These are phyloP conservation scores for Mycena galericulata DNA, from an alignment of 768 basidiomycete genomes.

Conservation along the genomic window DNA sequence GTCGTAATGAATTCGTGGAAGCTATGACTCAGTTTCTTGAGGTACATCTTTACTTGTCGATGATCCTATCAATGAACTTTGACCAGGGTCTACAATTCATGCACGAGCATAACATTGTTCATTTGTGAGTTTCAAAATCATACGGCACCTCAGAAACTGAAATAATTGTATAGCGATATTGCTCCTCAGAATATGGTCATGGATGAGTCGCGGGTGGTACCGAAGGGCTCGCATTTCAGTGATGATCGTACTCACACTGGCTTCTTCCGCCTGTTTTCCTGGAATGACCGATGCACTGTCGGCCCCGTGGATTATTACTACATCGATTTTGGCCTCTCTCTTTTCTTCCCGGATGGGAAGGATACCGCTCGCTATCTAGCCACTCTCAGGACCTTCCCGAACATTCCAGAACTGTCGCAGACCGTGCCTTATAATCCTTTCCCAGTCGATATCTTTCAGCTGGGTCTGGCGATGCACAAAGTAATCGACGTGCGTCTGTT, in stretches of 20 bases:
- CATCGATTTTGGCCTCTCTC: slow-evolving; percentile 29
- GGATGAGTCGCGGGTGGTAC: slow-evolving; percentile 25
- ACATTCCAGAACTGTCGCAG: slow-evolving; percentile 23
- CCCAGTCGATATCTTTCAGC: slow-evolving; percentile 22
- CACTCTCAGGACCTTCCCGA: background rate
- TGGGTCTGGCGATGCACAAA: slow-evolving; percentile 14
- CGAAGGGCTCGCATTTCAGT: slow-evolving; percentile 19
- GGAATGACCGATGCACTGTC: slow-evolving; percentile 20
- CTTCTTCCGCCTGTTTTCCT: background rate
- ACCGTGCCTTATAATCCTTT: slow-evolving; percentile 29
- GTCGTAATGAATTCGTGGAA: slow-evolving; percentile 29
- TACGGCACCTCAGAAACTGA: background rate
- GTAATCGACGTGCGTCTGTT: slow-evolving; percentile 13
- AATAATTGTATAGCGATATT: slow-evolving; percentile 7
- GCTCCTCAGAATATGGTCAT: slow-evolving; percentile 27
- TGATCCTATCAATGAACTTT: background rate
- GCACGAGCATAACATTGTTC: slow-evolving; percentile 26
- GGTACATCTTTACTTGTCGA: background rate
- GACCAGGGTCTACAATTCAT: slow-evolving; percentile 28
- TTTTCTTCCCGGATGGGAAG: slow-evolving; percentile 14
- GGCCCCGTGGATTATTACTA: slow-evolving; percentile 26
- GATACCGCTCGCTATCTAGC: background rate
- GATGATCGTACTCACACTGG: slow-evolving; percentile 8
- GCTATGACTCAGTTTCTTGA: slow-evolving; percentile 28
- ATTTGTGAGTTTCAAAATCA: slow-evolving; percentile 9